Percentiles rank a stretch among this genome's conserved stretches.
These are phyloP conservation scores for Globisporangium solare DNA, from an alignment of 352 stramenopile genomes.

Conservation along the genomic window DNA sequence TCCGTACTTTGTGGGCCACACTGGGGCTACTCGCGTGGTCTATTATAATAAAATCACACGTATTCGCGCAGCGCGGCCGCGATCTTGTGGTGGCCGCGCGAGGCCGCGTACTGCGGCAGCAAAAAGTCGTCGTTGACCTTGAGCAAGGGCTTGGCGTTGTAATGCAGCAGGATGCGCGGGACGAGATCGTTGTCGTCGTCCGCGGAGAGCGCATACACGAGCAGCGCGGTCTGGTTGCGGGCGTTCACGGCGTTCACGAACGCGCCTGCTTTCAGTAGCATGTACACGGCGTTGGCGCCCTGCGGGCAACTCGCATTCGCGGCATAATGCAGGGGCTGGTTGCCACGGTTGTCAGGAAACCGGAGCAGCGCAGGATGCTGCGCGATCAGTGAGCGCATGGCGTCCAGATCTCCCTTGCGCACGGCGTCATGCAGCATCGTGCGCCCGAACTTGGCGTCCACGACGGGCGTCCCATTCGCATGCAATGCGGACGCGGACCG, in stretches of 20 bases:
- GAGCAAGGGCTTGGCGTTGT: conserved; percentile 41
- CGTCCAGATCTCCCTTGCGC: conserved; percentile 39
- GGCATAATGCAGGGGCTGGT: conserved; percentile 59
- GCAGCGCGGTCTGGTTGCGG: conserved; percentile 43
- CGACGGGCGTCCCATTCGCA: conserved; percentile 1
- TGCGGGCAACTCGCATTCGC: conserved; percentile 31
- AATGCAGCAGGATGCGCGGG: conserved; percentile 39
- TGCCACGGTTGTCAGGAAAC: conserved; percentile 38
- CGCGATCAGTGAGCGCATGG: conserved; percentile 25
- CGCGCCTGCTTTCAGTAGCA: conserved; percentile 43
- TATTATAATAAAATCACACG: no score
- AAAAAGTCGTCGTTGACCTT: conserved; percentile 42
- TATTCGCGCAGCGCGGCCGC: conserved; percentile 41
- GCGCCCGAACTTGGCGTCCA: conserved; percentile 41
- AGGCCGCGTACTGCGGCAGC: conserved; percentile 39
- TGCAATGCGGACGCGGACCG: conserved; percentile 4
- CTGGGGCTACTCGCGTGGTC: no score
- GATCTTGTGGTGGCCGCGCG: conserved; percentile 40
- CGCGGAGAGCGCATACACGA: conserved; percentile 53
- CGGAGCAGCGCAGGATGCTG: conserved; percentile 35
- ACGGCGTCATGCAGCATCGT: conserved; percentile 45
- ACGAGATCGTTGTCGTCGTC: conserved; percentile 44
- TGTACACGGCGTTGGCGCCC: conserved; percentile 31
- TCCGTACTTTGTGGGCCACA: no score
- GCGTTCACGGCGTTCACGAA: conserved; percentile 48